Evolutionary conservation across 495 filamentous ascomycete genomes (phyloP), one percentile per base, ranked within the genome.

Genomic region (Lentithecium fluviatile): DNA sequence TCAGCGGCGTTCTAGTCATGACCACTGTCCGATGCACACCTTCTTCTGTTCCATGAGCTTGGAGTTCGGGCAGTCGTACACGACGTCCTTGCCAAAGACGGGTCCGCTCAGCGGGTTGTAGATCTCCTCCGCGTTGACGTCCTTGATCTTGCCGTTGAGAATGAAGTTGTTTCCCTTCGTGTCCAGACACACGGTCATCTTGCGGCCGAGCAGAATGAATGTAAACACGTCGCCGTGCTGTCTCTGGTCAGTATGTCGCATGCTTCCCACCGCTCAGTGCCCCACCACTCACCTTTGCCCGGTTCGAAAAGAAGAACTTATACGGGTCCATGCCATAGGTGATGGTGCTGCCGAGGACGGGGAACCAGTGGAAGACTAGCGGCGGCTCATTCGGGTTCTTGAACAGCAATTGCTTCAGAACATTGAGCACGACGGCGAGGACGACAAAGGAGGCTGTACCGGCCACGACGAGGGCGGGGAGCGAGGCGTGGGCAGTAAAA

Each of bases 21-120:
- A 0, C 1, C n/a, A 15, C 2, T 2, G 13, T n/a, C n/a, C 2
- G 6, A 21, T 25, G 49, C 55, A 12, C 53, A 60, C 83, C 76
- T 84, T 86, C 72, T 87, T 87, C 73, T 87, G 84, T 69, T 87
- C 83, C 83, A 87, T 85, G 46, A 87, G 74, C 69, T 85, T 85
- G 12, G 83, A 72, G 69, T 85, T 85, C 4, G 84, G 81, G 69
- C 83, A 85, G 65, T 86, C 84, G 60, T 86, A 87, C 21, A 86
- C 82, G 13, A 87, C 83, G 73, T 84, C 75, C 53, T 76, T 78
- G 24, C 84, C 84, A 71, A 86, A 87, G 1, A 85, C 81, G 54
- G 84, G 84, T 8, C 82, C 83, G 6, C 81, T 83, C 37, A 87
- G 73, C 19, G 79, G 79, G 45, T 74, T 79, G 69, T 87, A 87